Conservation (phyloP, 2,329 filamentous ascomycete species). For the Canariomyces notabilis region DNA sequence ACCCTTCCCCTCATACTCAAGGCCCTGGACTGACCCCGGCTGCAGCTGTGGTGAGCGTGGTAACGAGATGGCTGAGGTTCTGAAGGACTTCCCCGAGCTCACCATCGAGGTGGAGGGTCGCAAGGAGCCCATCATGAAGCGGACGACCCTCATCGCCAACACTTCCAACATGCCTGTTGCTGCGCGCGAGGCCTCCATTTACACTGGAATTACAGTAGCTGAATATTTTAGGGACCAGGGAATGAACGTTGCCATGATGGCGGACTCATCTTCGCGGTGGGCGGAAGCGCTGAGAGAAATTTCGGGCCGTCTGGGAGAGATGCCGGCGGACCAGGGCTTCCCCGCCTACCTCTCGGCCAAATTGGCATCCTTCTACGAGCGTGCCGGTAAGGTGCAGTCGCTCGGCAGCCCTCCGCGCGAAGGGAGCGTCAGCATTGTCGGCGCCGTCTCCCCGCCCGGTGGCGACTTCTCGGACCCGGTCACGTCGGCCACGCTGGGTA, state of each 20-base stretch:
- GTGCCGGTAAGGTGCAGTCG: constrained; percentile 79
- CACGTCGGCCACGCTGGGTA: constrained; percentile 86
- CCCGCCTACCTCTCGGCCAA: constrained; percentile 95
- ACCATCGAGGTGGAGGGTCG: constrained; percentile 91
- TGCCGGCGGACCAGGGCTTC: constrained; percentile 99
- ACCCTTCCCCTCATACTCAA: too few species aligned
- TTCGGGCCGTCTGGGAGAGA: constrained; percentile 96
- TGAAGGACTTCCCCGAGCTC: constrained; percentile 99
- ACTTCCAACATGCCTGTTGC: constrained; percentile 99
- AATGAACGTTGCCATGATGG: constrained; percentile 99
- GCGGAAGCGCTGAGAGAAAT: constrained; percentile 97
- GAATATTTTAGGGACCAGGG: constrained; percentile 98
- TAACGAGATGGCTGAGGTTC: constrained; percentile 99
- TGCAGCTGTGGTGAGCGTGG: constrained; percentile 73
- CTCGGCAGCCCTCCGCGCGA: constrained; percentile 84
- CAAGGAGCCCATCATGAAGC: constrained; percentile 99
- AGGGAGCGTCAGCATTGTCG: constrained; percentile 95
- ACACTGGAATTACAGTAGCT: constrained; percentile 89
- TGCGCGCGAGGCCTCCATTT: constrained; percentile 96
- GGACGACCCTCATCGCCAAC: constrained; percentile 95
- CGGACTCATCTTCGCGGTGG: constrained; percentile 96
- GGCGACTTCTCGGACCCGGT: constrained; percentile 99
- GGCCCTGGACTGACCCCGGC: background rate
- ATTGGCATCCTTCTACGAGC: constrained; percentile 98
- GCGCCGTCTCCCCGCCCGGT: constrained; percentile 92